Evolutionary conservation across 2,329 filamentous ascomycete genomes (phyloP).

Genomic region (Hymenoscyphus albidus): DNA sequence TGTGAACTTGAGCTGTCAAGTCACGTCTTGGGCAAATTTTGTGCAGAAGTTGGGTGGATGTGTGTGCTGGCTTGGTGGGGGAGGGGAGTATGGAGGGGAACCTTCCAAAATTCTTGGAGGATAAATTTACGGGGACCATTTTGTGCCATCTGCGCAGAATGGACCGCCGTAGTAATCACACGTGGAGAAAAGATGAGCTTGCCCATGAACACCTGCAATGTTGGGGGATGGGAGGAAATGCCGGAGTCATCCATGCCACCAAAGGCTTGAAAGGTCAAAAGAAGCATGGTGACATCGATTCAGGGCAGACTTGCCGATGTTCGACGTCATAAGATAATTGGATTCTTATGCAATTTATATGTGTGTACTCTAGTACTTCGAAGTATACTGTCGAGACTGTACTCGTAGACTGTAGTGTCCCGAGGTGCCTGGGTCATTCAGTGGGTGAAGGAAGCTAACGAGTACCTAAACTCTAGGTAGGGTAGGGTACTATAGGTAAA

Average conservation of each 20-base stretch:
- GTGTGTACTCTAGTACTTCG: too few species aligned
- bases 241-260: not conserved
- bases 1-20: conserved; percentile 8
- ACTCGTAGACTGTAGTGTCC: too few species aligned
- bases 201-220: not conserved
- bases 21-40: conserved; percentile 6
- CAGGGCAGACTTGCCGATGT: not conserved
- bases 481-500: not conserved
- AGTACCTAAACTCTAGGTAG: not conserved
- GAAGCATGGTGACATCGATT: not conserved
- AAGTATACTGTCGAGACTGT: not conserved
- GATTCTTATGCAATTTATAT: not conserved
- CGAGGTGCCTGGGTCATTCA: too few species aligned
- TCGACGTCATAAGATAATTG: not conserved
- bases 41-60: conserved; percentile 3
- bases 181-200: too few species aligned
- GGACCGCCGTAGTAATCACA: not conserved
- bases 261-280: not conserved
- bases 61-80: conserved; percentile 10
- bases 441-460: too few species aligned
- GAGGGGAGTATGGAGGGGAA: conserved; percentile 5
- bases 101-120: not conserved
- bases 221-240: too few species aligned
- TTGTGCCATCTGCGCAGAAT: not conserved
- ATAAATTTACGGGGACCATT: not conserved